Evolutionary conservation across 1,284 basidiomycete genomes (phyloP).

Genomic region (Leccinum pseudoinsigne): DNA sequence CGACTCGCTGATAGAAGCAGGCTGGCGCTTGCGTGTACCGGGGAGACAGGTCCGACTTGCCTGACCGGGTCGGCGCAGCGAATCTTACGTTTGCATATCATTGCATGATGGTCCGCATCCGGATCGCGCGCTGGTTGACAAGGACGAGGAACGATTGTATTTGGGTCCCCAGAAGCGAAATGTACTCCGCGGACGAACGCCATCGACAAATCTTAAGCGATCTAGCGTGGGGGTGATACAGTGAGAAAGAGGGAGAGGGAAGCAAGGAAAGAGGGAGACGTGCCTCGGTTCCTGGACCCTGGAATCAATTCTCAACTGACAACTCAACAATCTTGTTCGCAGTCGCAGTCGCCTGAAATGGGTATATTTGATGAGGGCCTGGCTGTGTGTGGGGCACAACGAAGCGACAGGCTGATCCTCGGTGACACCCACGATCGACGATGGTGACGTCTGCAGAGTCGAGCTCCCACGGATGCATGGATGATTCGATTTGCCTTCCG

Average conservation of each 20-base stretch:
- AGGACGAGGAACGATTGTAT: background rate
- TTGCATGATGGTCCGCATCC: background rate
- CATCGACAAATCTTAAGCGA: background rate
- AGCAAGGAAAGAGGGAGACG: background rate
- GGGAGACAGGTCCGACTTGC: background rate
- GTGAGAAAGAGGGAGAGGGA: too few relatives aligned
- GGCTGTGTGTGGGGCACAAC: conserved; percentile 8
- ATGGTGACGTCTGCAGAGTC: background rate
- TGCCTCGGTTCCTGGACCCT: conserved; percentile 1
- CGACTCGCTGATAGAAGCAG: background rate
- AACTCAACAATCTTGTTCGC: background rate
- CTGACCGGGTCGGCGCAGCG: background rate
- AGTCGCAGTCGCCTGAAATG: conserved; percentile 1
- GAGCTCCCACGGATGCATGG: background rate
- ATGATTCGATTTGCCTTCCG: background rate
- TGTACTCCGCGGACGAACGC: conserved; percentile 2
- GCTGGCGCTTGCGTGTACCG: background rate
- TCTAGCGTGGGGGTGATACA: background rate
- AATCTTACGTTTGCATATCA: background rate
- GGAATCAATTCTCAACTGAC: background rate
- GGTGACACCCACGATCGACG: conserved; percentile 4
- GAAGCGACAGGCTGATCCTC: background rate
- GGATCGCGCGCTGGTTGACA: background rate
- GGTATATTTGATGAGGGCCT: background rate
- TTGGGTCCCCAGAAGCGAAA: background rate